Percentiles rank a stretch among this genome's conserved stretches.
These are phyloP conservation scores for Pichia sp. DNA, from an alignment of 1,139 yeast genomes.

Conservation along the genomic window DNA sequence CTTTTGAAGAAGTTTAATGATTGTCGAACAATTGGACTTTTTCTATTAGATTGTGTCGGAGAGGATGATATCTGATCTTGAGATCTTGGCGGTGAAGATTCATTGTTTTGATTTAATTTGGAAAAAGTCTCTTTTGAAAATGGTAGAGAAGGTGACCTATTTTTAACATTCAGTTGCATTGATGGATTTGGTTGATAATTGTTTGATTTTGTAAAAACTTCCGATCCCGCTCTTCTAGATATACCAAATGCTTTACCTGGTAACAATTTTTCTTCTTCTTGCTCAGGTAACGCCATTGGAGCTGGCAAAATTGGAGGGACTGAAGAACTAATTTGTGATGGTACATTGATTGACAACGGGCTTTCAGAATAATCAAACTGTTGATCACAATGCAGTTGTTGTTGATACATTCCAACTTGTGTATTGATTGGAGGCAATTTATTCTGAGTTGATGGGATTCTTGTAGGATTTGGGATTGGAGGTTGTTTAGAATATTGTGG, in stretches of 20 bases:
- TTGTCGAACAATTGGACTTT: constrained; percentile 25
- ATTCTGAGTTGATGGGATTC: neutral
- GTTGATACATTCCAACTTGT: neutral
- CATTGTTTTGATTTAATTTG: neutral
- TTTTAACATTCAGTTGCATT: neutral
- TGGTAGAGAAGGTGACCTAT: constrained; percentile 14
- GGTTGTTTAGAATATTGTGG: neutral
- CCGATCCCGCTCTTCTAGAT: constrained; percentile 4
- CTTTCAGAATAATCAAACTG: constrained; percentile 1
- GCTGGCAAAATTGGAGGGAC: constrained; percentile 1
- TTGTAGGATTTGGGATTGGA: neutral
- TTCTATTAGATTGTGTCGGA: constrained; percentile 13
- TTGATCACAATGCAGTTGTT: neutral
- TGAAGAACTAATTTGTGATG: neutral
- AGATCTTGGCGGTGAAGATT: neutral
- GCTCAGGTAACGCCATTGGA: constrained; percentile 1
- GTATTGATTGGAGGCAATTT: constrained; percentile 9
- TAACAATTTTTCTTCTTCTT: constrained; percentile 1
- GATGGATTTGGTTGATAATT: neutral
- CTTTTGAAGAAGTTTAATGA: constrained; percentile 24
- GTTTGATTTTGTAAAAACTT: neutral
- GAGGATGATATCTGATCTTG: constrained; percentile 2
- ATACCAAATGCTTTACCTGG: constrained; percentile 7
- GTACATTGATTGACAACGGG: constrained; percentile 1
- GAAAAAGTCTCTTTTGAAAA: neutral